These are phyloP conservation scores for Tetracladium marchalianum DNA, from an alignment of 495 filamentous ascomycete genomes.

Conservation along the genomic window DNA sequence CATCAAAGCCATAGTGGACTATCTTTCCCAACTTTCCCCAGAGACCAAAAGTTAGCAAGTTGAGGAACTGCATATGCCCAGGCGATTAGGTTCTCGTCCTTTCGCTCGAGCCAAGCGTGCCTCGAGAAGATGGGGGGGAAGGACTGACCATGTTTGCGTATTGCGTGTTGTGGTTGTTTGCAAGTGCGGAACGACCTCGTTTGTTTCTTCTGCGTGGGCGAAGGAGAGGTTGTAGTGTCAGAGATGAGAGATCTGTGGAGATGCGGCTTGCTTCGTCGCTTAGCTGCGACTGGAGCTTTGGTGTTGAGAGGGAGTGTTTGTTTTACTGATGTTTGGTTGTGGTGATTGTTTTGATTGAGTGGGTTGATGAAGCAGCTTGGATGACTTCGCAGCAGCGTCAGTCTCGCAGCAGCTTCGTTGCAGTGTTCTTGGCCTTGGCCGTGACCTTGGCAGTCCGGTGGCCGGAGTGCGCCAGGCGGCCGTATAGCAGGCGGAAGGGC, in stretches of 20 bases:
- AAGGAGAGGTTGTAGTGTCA: too few relatives aligned
- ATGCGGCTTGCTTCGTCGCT: not conserved
- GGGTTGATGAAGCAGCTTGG: not conserved
- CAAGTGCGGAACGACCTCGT: too few relatives aligned
- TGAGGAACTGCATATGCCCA: slow-evolving; percentile 36
- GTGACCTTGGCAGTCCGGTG: too few relatives aligned
- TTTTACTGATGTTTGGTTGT: slow-evolving; percentile 11
- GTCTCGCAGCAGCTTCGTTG: slow-evolving; percentile 31
- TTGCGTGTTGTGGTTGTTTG: not conserved
- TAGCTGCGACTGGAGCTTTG: not conserved
- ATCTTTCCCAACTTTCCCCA: slow-evolving; percentile 79
- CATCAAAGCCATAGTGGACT: slow-evolving; percentile 93
- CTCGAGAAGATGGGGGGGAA: slow-evolving; percentile 6
- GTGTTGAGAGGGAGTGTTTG: not conserved
- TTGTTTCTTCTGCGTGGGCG: too few relatives aligned
- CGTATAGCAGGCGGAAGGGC: too few relatives aligned
- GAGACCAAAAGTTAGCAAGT: slow-evolving; percentile 50
- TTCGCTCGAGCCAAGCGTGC: not conserved
- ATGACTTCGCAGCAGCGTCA: slow-evolving; percentile 10
- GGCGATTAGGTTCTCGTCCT: slow-evolving; percentile 18
- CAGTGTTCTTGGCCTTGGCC: slow-evolving; percentile 7
- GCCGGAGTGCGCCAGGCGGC: too few relatives aligned
- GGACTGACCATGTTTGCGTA: slow-evolving; percentile 31
- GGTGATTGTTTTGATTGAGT: slow-evolving; percentile 2
- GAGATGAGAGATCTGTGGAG: too few relatives aligned